phyloP scores from a whole-genome alignment of 2,329 filamentous ascomycete species.

The Elsinoe perseae region DNA sequence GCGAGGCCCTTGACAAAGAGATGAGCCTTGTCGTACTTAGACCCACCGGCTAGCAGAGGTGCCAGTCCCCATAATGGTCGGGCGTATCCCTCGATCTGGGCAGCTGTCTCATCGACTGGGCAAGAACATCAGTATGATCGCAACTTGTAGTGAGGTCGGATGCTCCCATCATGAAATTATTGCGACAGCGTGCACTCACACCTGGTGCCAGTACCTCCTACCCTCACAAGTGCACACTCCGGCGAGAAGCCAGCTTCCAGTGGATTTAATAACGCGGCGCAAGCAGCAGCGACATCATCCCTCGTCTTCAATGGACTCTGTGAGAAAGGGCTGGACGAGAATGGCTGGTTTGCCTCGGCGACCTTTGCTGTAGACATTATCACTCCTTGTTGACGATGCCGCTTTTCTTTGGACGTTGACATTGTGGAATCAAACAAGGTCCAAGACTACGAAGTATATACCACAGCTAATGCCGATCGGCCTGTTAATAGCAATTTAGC shows the following conservation, averaged over 20 bases:
- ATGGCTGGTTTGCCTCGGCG: conserved; percentile 36
- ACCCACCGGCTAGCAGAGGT: conserved; percentile 60
- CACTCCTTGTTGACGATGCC: background rate
- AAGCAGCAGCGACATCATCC: conserved; percentile 37
- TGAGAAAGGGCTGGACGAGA: conserved; percentile 36
- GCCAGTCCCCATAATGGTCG: conserved; percentile 70
- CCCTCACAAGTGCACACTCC: conserved; percentile 55
- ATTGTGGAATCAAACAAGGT: background rate
- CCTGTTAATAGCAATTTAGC: background rate
- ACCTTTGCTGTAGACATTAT: conserved; percentile 19
- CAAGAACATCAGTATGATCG: background rate
- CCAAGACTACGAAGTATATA: background rate
- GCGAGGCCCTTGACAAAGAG: conserved; percentile 64
- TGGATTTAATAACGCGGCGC: conserved; percentile 55
- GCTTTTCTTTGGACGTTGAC: background rate
- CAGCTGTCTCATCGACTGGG: conserved; percentile 62
- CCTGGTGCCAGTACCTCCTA: conserved; percentile 63
- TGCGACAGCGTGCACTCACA: conserved; percentile 34
- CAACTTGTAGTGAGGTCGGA: too few relatives aligned
- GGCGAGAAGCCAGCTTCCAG: conserved; percentile 65
- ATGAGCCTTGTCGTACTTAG: conserved; percentile 54
- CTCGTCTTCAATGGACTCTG: conserved; percentile 35
- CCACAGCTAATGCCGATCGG: background rate
- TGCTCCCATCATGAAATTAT: too few relatives aligned
- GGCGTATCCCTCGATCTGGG: conserved; percentile 68